phyloP scores from a whole-genome alignment of 2,329 filamentous ascomycete genomes.

The Paramyrothecium roridum region DNA sequence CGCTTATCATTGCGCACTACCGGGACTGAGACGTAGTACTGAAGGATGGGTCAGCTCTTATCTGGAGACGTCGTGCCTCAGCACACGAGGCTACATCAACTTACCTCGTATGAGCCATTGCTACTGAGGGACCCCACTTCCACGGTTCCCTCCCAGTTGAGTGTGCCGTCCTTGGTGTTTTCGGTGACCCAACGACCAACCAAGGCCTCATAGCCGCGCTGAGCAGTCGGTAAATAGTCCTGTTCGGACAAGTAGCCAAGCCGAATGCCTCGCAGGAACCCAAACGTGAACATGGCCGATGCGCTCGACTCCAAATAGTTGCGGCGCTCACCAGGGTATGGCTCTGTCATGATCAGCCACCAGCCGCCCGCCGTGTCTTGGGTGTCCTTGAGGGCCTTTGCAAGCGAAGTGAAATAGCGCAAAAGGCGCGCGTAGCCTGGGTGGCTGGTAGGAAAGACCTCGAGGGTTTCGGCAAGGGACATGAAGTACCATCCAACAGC shows the following conservation, averaged over 20 bases:
- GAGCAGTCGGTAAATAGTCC: conserved; percentile 7
- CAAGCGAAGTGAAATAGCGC: conserved; percentile 33
- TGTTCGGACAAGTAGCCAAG: conserved; percentile 11
- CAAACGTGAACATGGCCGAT: conserved; percentile 53
- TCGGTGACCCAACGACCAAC: conserved; percentile 38
- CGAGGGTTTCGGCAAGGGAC: conserved; percentile 43
- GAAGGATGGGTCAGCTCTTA: background rate
- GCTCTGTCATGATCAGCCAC: conserved; percentile 54
- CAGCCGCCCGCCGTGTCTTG: conserved; percentile 46
- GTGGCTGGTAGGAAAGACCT: conserved; percentile 33
- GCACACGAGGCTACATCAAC: background rate
- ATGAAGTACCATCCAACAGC: conserved; percentile 50
- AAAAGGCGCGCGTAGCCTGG: conserved; percentile 27
- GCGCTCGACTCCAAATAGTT: conserved; percentile 59
- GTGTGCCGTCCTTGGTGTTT: conserved; percentile 34
- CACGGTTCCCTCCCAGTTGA: conserved; percentile 46
- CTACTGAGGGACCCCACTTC: conserved; percentile 45
- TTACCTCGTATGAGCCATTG: conserved; percentile 44
- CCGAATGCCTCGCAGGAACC: conserved; percentile 37
- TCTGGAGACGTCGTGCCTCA: background rate
- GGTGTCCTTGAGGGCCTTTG: conserved; percentile 32
- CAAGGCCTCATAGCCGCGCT: conserved; percentile 22
- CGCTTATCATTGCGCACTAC: conserved; percentile 11
- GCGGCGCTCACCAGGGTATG: conserved; percentile 38
- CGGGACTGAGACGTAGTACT: conserved; percentile 12